Evolutionary conservation across 768 basidiomycete genomes (phyloP).

Genomic region (Heimioporus sp.): DNA sequence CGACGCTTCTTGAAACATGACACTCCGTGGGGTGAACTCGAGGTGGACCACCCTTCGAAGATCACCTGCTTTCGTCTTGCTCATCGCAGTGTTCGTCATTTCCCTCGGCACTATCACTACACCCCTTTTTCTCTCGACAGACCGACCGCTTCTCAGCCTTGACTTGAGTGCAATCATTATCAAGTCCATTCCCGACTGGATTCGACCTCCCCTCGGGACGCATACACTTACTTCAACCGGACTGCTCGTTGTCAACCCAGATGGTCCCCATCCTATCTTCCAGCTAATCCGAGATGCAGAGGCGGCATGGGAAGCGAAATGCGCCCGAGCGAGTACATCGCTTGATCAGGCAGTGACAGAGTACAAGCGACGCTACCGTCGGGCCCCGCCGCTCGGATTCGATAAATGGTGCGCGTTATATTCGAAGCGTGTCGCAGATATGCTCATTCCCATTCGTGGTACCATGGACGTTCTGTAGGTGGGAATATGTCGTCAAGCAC

Average conservation of each 20-base stretch:
- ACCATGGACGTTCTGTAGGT: slow-evolving; percentile 26
- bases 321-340: slow-evolving; percentile 34
- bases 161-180: too few relatives aligned
- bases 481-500: slow-evolving; percentile 40
- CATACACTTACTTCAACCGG: slow-evolving; percentile 30
- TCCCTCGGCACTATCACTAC: too few relatives aligned
- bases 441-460: too few relatives aligned
- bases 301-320: slow-evolving; percentile 35
- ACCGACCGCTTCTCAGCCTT: too few relatives aligned
- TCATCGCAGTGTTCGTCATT: too few relatives aligned
- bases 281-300: slow-evolving; percentile 39
- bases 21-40: too few relatives aligned
- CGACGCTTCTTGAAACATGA: too few relatives aligned
- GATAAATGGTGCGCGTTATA: slow-evolving; percentile 37
- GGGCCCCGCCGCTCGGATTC: slow-evolving; percentile 40
- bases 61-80: too few relatives aligned
- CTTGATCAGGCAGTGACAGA: slow-evolving; percentile 38
- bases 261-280: slow-evolving; percentile 43
- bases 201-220: slow-evolving; percentile 2
- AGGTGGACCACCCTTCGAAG: too few relatives aligned
- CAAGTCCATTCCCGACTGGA: too few relatives aligned
- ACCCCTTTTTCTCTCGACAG: too few relatives aligned
- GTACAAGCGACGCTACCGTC: slow-evolving; percentile 34
- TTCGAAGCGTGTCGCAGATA: too few relatives aligned
- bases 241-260: slow-evolving; percentile 32